Evolutionary conservation across 306 rosid species (phyloP).

Genomic region (Casuarina equisetifolia): DNA sequence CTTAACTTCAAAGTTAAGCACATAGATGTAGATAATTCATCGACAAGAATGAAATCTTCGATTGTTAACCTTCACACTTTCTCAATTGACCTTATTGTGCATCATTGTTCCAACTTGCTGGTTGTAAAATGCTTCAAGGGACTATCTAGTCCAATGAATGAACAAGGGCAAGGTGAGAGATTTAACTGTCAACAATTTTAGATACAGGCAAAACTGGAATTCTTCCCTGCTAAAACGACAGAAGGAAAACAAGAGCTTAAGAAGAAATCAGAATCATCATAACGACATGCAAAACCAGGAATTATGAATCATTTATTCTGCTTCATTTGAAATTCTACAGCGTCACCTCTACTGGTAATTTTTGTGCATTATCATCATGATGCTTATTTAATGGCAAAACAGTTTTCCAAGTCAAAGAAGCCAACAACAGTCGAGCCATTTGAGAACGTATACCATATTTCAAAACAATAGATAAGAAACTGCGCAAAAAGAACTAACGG

Average conservation of each 20-base stretch:
- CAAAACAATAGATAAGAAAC: background rate
- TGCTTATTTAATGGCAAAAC: background rate
- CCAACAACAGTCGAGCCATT: background rate
- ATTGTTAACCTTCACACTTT: background rate
- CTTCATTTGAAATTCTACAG: background rate
- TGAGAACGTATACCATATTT: background rate
- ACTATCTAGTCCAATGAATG: background rate
- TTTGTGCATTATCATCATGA: background rate
- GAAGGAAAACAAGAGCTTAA: background rate
- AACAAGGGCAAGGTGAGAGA: background rate
- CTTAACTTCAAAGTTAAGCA: background rate
- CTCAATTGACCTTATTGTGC: background rate
- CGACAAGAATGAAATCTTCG: background rate
- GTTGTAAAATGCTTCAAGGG: background rate
- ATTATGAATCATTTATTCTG: background rate
- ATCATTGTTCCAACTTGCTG: background rate
- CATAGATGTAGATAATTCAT: background rate
- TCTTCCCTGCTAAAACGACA: background rate
- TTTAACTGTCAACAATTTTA: background rate
- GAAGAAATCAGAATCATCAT: background rate
- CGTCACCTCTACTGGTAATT: background rate
- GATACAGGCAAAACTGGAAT: background rate
- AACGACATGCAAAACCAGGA: background rate
- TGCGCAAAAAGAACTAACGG: background rate
- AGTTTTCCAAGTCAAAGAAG: conserved; percentile 1